These are phyloP conservation scores for Stenogyne calaminthoides DNA, from an alignment of 305 asterid species.

Conservation along the genomic window DNA sequence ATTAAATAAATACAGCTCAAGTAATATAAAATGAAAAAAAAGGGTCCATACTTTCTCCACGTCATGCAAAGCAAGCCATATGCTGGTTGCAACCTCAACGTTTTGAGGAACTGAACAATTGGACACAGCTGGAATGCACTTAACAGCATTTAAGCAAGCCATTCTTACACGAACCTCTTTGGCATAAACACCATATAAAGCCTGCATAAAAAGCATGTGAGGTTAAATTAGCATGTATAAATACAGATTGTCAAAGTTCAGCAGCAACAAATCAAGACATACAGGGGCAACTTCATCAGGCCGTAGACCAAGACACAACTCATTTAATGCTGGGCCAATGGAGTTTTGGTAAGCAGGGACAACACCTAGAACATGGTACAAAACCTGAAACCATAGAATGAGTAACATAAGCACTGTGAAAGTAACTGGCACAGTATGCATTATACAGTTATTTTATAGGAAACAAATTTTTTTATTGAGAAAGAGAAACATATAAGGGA, in stretches of 20 bases:
- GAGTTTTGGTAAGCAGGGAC: slow-evolving; percentile 88
- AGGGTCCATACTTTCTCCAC: slow-evolving; percentile 65
- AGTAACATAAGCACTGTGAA: slow-evolving; percentile 30
- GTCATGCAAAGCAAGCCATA: slow-evolving; percentile 99
- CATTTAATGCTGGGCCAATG: slow-evolving; percentile 86
- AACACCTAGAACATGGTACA: slow-evolving; percentile 93
- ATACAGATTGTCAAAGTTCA: slow-evolving; percentile 32
- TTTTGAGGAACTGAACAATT: slow-evolving; percentile 78
- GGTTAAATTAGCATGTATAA: slow-evolving; percentile 23
- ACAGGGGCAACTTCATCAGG: slow-evolving; percentile 97
- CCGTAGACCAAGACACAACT: slow-evolving; percentile 90
- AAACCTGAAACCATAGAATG: slow-evolving; percentile 63
- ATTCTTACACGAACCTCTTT: slow-evolving; percentile 90
- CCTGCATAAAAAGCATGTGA: slow-evolving; percentile 54
- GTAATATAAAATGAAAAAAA: slow-evolving; percentile 20
- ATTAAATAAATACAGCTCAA: slow-evolving; percentile 14
- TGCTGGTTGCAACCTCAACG: slow-evolving; percentile 87
- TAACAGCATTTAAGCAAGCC: slow-evolving; percentile 96
- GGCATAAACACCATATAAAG: slow-evolving; percentile 87
- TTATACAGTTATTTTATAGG: background rate
- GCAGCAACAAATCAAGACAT: slow-evolving; percentile 38
- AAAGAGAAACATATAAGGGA: background rate
- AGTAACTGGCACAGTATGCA: slow-evolving; percentile 5
- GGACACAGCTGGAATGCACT: slow-evolving; percentile 96
- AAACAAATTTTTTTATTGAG: background rate